Percentiles rank a stretch among this genome's conserved stretches.
These are phyloP conservation scores for Castanospermum australe DNA, from an alignment of 306 rosid species.

Conservation along the genomic window DNA sequence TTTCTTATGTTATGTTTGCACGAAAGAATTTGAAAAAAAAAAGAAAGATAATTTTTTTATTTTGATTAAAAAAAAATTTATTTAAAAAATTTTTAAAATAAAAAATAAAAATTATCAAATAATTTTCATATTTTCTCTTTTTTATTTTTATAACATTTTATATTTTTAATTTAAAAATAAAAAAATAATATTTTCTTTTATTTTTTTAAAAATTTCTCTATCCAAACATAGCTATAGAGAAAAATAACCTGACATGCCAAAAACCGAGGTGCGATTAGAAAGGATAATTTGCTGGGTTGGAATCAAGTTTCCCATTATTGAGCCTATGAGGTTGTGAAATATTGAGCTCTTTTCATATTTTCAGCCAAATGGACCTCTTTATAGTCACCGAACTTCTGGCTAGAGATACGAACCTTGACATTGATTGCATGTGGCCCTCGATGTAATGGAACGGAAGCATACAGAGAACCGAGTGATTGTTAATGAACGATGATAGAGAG, in stretches of 20 bases:
- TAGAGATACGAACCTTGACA: slow-evolving; percentile 13
- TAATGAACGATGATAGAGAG: slow-evolving; percentile 8
- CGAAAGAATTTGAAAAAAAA: too few species aligned
- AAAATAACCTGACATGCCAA: background rate
- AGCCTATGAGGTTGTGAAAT: background rate
- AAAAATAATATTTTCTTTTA: too few species aligned
- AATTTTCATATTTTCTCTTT: too few species aligned
- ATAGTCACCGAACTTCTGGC: background rate
- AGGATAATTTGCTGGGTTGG: background rate
- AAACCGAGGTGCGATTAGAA: background rate
- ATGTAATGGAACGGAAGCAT: background rate
- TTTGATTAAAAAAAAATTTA: too few species aligned
- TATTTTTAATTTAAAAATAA: too few species aligned
- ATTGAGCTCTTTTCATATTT: background rate
- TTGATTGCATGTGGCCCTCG: slow-evolving; percentile 29
- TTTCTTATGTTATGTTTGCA: too few species aligned
- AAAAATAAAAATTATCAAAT: too few species aligned
- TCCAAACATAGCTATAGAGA: too few species aligned
- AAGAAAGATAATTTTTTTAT: too few species aligned
- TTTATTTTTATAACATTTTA: too few species aligned
- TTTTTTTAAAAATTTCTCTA: too few species aligned
- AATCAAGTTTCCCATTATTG: background rate
- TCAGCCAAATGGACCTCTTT: slow-evolving; percentile 27
- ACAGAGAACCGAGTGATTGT: slow-evolving; percentile 3
- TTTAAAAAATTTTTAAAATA: too few species aligned